Evolutionary conservation across 225 moss, liverwort and hornwort species (phyloP).

Genomic region (Lunularia cruciata): DNA sequence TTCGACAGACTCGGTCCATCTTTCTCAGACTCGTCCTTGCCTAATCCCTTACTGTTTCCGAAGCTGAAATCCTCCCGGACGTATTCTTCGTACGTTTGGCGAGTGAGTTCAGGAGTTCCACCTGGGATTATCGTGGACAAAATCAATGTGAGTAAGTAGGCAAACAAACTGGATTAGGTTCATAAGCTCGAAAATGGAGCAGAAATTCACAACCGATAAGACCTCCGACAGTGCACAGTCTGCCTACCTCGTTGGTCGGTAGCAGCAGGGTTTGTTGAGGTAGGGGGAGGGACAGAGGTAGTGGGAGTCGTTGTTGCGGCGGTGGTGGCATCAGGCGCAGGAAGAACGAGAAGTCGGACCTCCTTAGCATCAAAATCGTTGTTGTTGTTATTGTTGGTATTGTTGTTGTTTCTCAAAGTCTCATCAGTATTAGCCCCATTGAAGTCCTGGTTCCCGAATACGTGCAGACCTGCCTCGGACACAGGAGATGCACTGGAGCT

Average conservation of each 20-base stretch:
- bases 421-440: constrained; percentile 19
- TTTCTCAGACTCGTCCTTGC: constrained; percentile 78
- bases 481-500: constrained; percentile 78
- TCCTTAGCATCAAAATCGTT: constrained; percentile 76
- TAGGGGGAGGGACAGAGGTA: neutral
- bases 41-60: constrained; percentile 76
- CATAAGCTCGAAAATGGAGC: too few species aligned
- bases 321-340: constrained; percentile 46
- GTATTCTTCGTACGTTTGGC: constrained; percentile 72
- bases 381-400: too few species aligned
- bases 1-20: constrained; percentile 79
- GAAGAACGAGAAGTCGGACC: constrained; percentile 73
- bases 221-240: too few species aligned
- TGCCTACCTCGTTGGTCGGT: constrained; percentile 6
- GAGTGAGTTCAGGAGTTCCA: constrained; percentile 45
- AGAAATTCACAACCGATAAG: too few species aligned
- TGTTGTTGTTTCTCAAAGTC: constrained; percentile 15
- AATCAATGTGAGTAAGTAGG: too few species aligned
- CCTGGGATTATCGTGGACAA: constrained; percentile 1
- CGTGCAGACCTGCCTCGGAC: constrained; percentile 70
- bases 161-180: too few species aligned
- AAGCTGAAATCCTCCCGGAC: constrained; percentile 94
- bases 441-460: constrained; percentile 56
- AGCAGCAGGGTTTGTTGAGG: neutral
- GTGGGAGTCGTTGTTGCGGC: neutral